Conservation (phyloP, 768 basidiomycete species). For the Amylocystis lapponica region DNA sequence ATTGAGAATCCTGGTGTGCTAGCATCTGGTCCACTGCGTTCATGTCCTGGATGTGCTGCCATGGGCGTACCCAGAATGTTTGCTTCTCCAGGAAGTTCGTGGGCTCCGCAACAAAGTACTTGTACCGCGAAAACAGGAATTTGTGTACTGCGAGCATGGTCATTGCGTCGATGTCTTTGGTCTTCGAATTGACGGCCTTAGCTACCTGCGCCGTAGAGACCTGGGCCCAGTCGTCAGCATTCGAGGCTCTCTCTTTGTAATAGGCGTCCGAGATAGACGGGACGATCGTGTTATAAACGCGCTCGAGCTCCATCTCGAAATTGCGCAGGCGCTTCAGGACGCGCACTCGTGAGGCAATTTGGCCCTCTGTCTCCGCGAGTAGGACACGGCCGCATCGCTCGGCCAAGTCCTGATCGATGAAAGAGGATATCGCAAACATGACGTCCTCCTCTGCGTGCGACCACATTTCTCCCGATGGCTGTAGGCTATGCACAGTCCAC, state of each 20-base stretch:
- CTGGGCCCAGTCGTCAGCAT: slow-evolving; percentile 47
- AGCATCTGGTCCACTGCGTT: slow-evolving; percentile 44
- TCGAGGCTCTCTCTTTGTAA: slow-evolving; percentile 35
- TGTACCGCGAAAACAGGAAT: slow-evolving; percentile 49
- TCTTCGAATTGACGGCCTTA: slow-evolving; percentile 23
- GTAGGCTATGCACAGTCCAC: slow-evolving; percentile 8
- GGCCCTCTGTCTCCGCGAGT: slow-evolving; percentile 13
- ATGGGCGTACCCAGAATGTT: slow-evolving; percentile 59
- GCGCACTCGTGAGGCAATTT: slow-evolving; percentile 57
- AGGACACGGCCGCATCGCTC: slow-evolving; percentile 51
- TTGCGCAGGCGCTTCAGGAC: slow-evolving; percentile 55
- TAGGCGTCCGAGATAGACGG: slow-evolving; percentile 29
- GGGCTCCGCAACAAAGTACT: slow-evolving; percentile 47
- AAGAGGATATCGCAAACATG: slow-evolving; percentile 53
- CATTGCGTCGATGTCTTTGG: slow-evolving; percentile 24
- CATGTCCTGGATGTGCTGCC: slow-evolving; percentile 47
- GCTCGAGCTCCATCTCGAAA: slow-evolving; percentile 44
- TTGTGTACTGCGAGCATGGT: slow-evolving; percentile 54
- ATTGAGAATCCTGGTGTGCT: slow-evolving; percentile 29
- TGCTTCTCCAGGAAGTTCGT: slow-evolving; percentile 42
- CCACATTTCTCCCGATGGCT: slow-evolving; percentile 45
- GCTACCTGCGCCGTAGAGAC: slow-evolving; percentile 51
- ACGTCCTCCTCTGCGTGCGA: slow-evolving; percentile 45
- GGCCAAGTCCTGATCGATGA: slow-evolving; percentile 41
- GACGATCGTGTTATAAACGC: slow-evolving; percentile 22